Percentiles rank a stretch among this genome's conserved stretches.
Conservation (phyloP, 768 basidiomycete species). For the Psilocybe subaeruginosa region DNA sequence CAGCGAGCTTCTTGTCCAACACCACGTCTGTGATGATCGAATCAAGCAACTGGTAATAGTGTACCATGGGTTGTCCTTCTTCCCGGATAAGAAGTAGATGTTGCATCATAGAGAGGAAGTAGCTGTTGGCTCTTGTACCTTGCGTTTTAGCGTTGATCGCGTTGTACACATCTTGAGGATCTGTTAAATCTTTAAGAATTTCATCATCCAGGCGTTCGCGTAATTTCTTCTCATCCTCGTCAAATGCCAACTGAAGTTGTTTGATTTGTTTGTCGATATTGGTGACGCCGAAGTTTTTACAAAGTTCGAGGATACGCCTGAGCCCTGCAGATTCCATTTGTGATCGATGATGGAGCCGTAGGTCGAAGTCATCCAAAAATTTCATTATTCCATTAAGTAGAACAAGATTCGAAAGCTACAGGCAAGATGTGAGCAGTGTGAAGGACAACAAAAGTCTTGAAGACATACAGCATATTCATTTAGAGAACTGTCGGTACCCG, state of each 20-base stretch:
- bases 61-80: constrained; percentile 81
- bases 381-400: constrained; percentile 72
- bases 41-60: constrained; percentile 92
- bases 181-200: constrained; percentile 74
- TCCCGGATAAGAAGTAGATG: constrained; percentile 90
- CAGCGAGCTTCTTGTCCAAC: constrained; percentile 85
- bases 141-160: constrained; percentile 78
- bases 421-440: constrained; percentile 9
- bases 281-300: constrained; percentile 64
- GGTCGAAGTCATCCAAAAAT: constrained; percentile 74
- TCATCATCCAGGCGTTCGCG: constrained; percentile 77
- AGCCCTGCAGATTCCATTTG: constrained; percentile 92
- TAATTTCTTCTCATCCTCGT: constrained; percentile 75
- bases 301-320: constrained; percentile 69
- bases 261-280: constrained; percentile 69
- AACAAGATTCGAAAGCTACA: constrained; percentile 71
- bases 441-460: not conserved
- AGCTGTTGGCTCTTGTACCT: constrained; percentile 76
- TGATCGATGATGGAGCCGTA: constrained; percentile 83
- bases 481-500: constrained; percentile 64
- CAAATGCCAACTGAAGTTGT: constrained; percentile 59
- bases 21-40: constrained; percentile 89
- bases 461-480: constrained; percentile 84
- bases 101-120: constrained; percentile 93
- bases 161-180: constrained; percentile 86